Percentiles rank a stretch among this genome's conserved stretches.
Evolutionary conservation across 352 stramenopile species (phyloP).

Genomic region (Globisporangium cystogenes): DNA sequence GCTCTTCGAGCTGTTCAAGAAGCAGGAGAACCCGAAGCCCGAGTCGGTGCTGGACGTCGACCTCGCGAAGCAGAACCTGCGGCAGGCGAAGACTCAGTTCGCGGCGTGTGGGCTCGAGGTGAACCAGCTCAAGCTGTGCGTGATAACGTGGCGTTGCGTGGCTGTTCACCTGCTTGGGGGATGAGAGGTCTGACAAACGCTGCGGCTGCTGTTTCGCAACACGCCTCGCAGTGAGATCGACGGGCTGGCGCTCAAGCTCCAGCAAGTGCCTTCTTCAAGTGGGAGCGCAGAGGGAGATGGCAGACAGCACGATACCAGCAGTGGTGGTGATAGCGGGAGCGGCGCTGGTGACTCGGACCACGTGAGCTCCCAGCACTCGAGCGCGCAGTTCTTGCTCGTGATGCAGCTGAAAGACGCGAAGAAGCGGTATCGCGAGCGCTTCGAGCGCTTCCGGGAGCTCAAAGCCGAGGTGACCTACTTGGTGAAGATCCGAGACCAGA

Average conservation of each 20-base stretch:
- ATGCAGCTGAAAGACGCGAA: constrained; percentile 57
- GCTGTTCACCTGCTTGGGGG: background rate
- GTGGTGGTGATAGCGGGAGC: background rate
- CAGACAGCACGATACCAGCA: background rate
- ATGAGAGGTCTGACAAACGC: background rate
- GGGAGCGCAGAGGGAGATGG: background rate
- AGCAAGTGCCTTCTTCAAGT: constrained; percentile 2
- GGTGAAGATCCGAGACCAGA: constrained; percentile 55
- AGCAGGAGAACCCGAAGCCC: constrained; percentile 19
- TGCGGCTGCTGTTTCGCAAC: background rate
- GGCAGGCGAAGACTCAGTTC: constrained; percentile 29
- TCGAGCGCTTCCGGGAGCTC: constrained; percentile 45
- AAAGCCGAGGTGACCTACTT: constrained; percentile 50
- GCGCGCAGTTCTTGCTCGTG: constrained; percentile 16
- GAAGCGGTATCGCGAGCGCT: constrained; percentile 40
- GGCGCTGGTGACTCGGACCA: background rate
- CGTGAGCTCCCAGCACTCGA: background rate
- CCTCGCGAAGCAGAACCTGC: constrained; percentile 53
- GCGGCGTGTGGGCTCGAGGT: constrained; percentile 32
- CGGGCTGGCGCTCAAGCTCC: constrained; percentile 27
- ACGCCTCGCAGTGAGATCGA: constrained; percentile 37
- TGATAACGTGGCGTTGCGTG: constrained; percentile 4
- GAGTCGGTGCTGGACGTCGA: constrained; percentile 55
- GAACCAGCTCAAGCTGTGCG: constrained; percentile 59
- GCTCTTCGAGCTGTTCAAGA: constrained; percentile 49